Conservation (phyloP, 805 yeast genomes). For the Yarrowia bubula region DNA sequence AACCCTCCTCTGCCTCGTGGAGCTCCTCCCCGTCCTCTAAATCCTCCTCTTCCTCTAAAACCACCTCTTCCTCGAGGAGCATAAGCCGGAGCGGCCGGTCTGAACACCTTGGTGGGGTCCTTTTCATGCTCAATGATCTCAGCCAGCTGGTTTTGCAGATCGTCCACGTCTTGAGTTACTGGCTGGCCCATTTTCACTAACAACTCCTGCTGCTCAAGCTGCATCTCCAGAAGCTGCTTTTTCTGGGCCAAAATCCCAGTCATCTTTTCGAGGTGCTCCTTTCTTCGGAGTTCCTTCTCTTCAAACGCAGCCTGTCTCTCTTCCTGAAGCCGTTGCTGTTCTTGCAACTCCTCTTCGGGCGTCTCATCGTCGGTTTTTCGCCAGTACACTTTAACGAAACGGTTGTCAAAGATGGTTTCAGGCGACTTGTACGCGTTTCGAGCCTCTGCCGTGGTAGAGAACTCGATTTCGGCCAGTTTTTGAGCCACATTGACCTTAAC, state of each 20-base stretch:
- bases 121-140: slow-evolving; percentile 32
- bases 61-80: slow-evolving; percentile 17
- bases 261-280: slow-evolving; percentile 39
- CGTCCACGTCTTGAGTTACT: slow-evolving; percentile 31
- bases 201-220: slow-evolving; percentile 36
- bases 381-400: slow-evolving; percentile 51
- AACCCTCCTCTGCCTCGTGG: slow-evolving; percentile 5
- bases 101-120: slow-evolving; percentile 19
- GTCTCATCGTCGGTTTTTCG: slow-evolving; percentile 33
- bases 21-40: slow-evolving; percentile 8
- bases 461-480: slow-evolving; percentile 45
- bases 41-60: not conserved
- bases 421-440: slow-evolving; percentile 46
- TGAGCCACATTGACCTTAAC: slow-evolving; percentile 38
- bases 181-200: slow-evolving; percentile 31
- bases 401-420: slow-evolving; percentile 48
- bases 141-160: slow-evolving; percentile 38
- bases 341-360: slow-evolving; percentile 43
- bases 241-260: slow-evolving; percentile 41
- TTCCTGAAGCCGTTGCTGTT: slow-evolving; percentile 41
- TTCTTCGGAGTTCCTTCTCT: slow-evolving; percentile 41
- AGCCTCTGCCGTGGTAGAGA: slow-evolving; percentile 42
- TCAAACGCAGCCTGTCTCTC: slow-evolving; percentile 46
- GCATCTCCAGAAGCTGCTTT: slow-evolving; percentile 40
- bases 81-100: not conserved